A percentile compares a stretch with the other conserved stretches of the same genome.
Evolutionary conservation across 1,284 basidiomycete genomes (phyloP).

Genomic region (Apiotrichum porosum): DNA sequence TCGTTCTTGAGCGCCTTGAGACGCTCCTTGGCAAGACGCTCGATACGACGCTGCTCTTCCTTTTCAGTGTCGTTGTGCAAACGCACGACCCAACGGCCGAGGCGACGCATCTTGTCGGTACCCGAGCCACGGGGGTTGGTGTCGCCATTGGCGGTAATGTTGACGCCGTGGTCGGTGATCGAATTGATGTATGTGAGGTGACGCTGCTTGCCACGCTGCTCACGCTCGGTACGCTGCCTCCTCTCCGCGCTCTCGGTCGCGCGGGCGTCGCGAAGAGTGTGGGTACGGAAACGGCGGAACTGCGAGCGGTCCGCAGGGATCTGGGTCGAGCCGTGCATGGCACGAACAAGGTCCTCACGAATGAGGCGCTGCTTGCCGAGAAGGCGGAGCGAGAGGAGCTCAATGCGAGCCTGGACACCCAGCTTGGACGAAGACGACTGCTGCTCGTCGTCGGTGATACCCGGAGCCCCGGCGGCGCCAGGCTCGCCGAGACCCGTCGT

Average conservation of each 20-base stretch:
- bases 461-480: conserved; percentile 54
- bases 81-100: conserved; percentile 51
- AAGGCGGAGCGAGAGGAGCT: conserved; percentile 87
- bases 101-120: conserved; percentile 42
- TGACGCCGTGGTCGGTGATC: conserved; percentile 80
- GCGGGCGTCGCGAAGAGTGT: conserved; percentile 81
- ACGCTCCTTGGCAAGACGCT: conserved; percentile 96
- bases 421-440: conserved; percentile 51
- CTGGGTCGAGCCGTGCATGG: conserved; percentile 82
- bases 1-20: conserved; percentile 95
- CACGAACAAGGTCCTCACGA: conserved; percentile 79
- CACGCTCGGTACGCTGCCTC: conserved; percentile 85
- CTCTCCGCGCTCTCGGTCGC: conserved; percentile 86
- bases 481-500: conserved; percentile 71
- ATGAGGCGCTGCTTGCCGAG: conserved; percentile 84
- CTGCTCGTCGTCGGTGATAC: conserved; percentile 52
- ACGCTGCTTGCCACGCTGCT: conserved; percentile 90
- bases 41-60: conserved; percentile 65
- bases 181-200: conserved; percentile 89
- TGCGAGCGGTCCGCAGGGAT: conserved; percentile 86
- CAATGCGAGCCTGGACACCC: conserved; percentile 76
- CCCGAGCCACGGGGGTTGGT: conserved; percentile 42
- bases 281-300: conserved; percentile 83
- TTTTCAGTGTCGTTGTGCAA: conserved; percentile 53
- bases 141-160: conserved; percentile 58